A percentile compares a stretch with the other conserved stretches of the same genome.
Conservation (phyloP, 2,329 filamentous ascomycete genomes). For the Orbilia oligospora region DNA sequence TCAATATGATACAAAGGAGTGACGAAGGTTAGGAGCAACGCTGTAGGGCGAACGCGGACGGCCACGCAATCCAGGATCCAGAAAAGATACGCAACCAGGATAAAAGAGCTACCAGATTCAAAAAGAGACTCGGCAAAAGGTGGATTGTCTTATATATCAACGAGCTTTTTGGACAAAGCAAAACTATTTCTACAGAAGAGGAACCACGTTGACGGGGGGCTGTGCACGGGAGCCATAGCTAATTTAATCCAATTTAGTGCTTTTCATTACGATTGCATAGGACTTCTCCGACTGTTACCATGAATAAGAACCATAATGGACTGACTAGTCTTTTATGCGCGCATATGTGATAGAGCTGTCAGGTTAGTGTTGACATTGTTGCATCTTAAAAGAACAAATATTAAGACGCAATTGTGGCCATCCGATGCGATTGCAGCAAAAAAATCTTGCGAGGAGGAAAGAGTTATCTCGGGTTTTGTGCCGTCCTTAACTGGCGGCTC, state of each 20-base stretch:
- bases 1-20: slow-evolving; percentile 5
- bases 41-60: background rate
- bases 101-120: background rate
- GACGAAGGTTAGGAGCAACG: background rate
- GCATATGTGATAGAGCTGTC: too few relatives aligned
- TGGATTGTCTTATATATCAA: slow-evolving; percentile 14
- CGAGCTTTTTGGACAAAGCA: slow-evolving; percentile 2
- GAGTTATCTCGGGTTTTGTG: background rate
- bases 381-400: slow-evolving; percentile 5
- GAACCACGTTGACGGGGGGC: background rate
- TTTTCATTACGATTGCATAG: background rate
- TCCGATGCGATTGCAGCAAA: background rate
- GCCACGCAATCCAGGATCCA: background rate
- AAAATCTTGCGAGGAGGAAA: background rate
- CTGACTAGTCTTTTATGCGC: background rate
- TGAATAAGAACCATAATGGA: background rate
- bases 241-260: background rate
- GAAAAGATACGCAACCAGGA: background rate
- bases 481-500: background rate
- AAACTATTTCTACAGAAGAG: background rate
- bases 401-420: background rate
- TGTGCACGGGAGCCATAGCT: background rate
- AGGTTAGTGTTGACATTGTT: slow-evolving; percentile 13
- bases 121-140: background rate
- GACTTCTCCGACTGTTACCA: background rate